A percentile compares a stretch with the other conserved stretches of the same genome.
Conservation (phyloP, 1,284 basidiomycete genomes). For the Malassezia furfur region DNA sequence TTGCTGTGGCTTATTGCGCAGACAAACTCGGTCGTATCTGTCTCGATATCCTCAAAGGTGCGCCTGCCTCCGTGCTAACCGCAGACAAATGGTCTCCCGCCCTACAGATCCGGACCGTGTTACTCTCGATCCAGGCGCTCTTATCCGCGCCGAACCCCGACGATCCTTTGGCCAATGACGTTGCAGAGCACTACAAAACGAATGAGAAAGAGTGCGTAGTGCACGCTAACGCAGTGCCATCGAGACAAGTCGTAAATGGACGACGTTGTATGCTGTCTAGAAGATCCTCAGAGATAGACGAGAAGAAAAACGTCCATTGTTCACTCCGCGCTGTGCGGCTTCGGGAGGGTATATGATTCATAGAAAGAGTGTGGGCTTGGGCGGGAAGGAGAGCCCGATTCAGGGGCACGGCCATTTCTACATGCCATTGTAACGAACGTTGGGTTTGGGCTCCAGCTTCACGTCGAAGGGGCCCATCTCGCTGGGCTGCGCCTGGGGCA, state of each 20-base stretch:
- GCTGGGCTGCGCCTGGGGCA: background rate
- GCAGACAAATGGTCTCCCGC: constrained; percentile 98
- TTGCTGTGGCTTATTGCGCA: constrained; percentile 45
- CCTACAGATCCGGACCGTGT: constrained; percentile 90
- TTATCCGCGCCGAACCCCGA: constrained; percentile 94
- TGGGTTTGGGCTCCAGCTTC: constrained; percentile 1
- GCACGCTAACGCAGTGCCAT: constrained; percentile 32
- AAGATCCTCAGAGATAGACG: background rate
- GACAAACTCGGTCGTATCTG: constrained; percentile 98
- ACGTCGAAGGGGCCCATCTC: background rate
- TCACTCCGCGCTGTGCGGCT: background rate
- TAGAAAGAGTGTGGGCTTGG: too few relatives aligned
- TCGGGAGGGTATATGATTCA: background rate
- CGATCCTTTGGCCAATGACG: constrained; percentile 83
- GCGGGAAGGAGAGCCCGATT: background rate
- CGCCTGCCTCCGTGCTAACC: background rate
- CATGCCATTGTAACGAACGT: background rate
- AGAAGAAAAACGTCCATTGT: background rate
- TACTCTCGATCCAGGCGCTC: constrained; percentile 90
- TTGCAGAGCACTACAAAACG: constrained; percentile 98
- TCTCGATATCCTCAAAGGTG: constrained; percentile 90
- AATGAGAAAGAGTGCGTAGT: constrained; percentile 74
- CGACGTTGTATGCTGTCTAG: constrained; percentile 31
- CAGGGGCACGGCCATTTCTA: background rate
- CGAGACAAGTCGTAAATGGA: constrained; percentile 43